Conservation (phyloP, 371 early-diverging fungal species). For the Lichtheimia ornata region DNA sequence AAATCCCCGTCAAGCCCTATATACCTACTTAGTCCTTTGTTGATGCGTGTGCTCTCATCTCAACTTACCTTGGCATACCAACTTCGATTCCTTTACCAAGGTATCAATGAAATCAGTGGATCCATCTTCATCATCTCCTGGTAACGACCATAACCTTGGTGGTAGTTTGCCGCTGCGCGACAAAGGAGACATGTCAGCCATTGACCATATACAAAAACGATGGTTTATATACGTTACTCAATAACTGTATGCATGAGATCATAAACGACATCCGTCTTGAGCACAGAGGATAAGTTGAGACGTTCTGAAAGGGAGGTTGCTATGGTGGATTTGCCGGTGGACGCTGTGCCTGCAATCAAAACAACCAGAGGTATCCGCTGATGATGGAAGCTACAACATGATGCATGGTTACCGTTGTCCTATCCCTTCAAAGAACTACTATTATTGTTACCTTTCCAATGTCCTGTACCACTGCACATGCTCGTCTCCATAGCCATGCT, state of each 20-base stretch:
- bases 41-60: not conserved
- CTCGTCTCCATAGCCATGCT: conserved; percentile 31
- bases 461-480: conserved; percentile 35
- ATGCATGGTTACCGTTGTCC: no score
- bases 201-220: no score
- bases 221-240: conserved; percentile 21
- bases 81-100: conserved; percentile 14
- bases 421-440: no score
- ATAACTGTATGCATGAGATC: conserved; percentile 37
- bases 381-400: conserved; percentile 30
- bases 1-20: conserved; percentile 34
- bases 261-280: conserved; percentile 41
- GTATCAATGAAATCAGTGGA: not conserved
- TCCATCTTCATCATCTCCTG: not conserved
- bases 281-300: conserved; percentile 34
- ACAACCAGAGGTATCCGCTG: conserved; percentile 42
- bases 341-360: conserved; percentile 34
- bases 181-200: not conserved
- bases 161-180: conserved; percentile 17
- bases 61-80: conserved; percentile 23
- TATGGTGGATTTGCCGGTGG: conserved; percentile 35
- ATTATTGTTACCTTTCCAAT: conserved; percentile 38
- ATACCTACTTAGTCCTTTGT: not conserved
- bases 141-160: conserved; percentile 14
- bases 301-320: conserved; percentile 37